A percentile compares a stretch with the other conserved stretches of the same genome.
These are phyloP conservation scores for Phytophthora rubi DNA, from an alignment of 352 stramenopile species.

Conservation along the genomic window DNA sequence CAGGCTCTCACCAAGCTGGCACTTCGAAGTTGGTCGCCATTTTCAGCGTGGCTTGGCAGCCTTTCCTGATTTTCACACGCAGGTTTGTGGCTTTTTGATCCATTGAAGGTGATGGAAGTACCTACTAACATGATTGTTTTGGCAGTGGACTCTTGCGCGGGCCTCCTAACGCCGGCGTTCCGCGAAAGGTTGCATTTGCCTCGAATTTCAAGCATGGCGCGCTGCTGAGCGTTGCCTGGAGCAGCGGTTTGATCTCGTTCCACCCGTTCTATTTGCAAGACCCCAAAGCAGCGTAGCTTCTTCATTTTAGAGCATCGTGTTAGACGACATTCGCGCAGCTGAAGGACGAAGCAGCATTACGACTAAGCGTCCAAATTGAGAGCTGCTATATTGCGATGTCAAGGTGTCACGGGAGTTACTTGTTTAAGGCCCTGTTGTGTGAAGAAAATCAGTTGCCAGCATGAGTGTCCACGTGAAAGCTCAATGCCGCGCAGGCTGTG, in stretches of 20 bases:
- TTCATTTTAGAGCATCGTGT: not conserved
- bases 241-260: conserved; percentile 79
- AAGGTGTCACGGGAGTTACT: conserved; percentile 18
- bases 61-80: conserved; percentile 79
- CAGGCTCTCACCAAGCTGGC: conserved; percentile 29
- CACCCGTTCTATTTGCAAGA: conserved; percentile 81
- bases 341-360: conserved; percentile 12
- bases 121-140: not conserved
- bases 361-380: conserved; percentile 19
- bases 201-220: conserved; percentile 74
- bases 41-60: conserved; percentile 71
- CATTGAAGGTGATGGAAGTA: not conserved
- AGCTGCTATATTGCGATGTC: conserved; percentile 7
- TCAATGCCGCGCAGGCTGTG: conserved; percentile 61
- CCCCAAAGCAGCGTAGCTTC: conserved; percentile 32
- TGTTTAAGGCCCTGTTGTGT: no score
- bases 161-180: conserved; percentile 62
- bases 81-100: conserved; percentile 35
- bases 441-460: not conserved
- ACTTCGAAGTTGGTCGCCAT: conserved; percentile 68
- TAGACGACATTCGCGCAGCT: conserved; percentile 9
- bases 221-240: conserved; percentile 78
- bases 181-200: conserved; percentile 64
- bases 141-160: conserved; percentile 64
- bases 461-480: conserved; percentile 64